Evolutionary conservation across 176 grass and related monocot genomes (phyloP), one percentile per base, ranked within the genome.

Genomic region (Saccharum officinarum): DNA sequence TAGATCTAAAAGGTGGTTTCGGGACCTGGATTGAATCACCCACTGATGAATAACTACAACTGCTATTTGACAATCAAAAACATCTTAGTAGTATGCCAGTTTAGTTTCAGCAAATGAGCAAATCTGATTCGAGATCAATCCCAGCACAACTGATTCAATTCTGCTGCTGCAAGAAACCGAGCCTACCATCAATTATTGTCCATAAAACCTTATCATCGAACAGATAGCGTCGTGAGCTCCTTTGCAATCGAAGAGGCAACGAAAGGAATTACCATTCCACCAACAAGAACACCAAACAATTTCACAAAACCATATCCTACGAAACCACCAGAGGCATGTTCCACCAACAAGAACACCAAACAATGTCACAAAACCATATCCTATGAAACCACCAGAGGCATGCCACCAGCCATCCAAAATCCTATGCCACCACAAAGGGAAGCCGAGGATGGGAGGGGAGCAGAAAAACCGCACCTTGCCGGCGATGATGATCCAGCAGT

Each of bases 401-500:
- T 45, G 33, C 49, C 82, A 45, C 5, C 15, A 45, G 45, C 37
- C 50, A 44, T 71, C 34, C 37, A 11, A 71, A 78, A 61, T 52
- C 46, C 38, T 41, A 5, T 23, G 20, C 1, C 40, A 2, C 45
- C 37, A 45, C 10, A 65, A 22, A 47, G 2, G 59, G n/a, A 23
- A 46, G 26, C 59, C n/a, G n/a, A 62, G 28, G 7, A 33, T 16
- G 59, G 45, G 45, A 34, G 7, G 20, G 47, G 16, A 38, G 14
- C 22, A 85, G 63, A 63, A 64, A 86, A 71, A 20, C 39, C 23
- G 25, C 20, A 96, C 94, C 94, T 96, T 96, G 82, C 91, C 86
- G 16, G 77, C 83, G 89, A 94, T 90, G 80, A 97, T 76, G 72
- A 97, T 59, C 94, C 92, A 97, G 88, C 92, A 97, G 86, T 97